These are phyloP conservation scores for Penicillium canescens DNA, from an alignment of 495 filamentous ascomycete species.

Conservation along the genomic window DNA sequence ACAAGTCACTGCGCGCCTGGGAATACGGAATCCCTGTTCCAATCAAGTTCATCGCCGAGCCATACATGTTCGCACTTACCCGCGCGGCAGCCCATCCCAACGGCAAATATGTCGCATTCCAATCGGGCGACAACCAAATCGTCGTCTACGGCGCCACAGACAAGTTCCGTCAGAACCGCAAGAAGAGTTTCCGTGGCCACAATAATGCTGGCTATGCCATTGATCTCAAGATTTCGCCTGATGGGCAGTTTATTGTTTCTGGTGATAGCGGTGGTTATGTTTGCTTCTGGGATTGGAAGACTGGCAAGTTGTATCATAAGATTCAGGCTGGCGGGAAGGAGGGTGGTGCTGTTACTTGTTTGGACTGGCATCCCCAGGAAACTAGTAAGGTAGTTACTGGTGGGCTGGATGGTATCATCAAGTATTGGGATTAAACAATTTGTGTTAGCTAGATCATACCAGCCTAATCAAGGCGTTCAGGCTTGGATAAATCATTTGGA, in stretches of 20 bases:
- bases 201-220: constrained; percentile 94
- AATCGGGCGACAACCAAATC: constrained; percentile 92
- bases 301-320: constrained; percentile 97
- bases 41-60: constrained; percentile 89
- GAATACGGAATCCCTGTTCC: constrained; percentile 95
- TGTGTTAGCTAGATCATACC: background rate
- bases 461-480: constrained; percentile 1
- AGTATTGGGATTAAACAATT: constrained; percentile 84
- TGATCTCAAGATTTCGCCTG: constrained; percentile 83
- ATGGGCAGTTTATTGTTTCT: constrained; percentile 81
- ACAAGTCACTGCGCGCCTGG: constrained; percentile 94
- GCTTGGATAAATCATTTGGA: background rate
- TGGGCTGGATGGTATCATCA: constrained; percentile 83
- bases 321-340: constrained; percentile 68
- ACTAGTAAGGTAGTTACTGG: constrained; percentile 90
- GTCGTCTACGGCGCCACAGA: constrained; percentile 91
- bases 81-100: constrained; percentile 79
- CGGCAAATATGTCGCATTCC: constrained; percentile 90
- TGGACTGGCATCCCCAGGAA: constrained; percentile 95
- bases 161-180: constrained; percentile 95
- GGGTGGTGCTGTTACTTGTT: constrained; percentile 70
- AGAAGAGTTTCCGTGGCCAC: constrained; percentile 94
- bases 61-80: constrained; percentile 93
- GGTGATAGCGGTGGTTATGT: constrained; percentile 86
- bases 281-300: constrained; percentile 99